Evolutionary conservation across 164 flowering plant species (phyloP), one percentile per base, ranked within the genome.

Genomic region (Platanus orientalis): DNA sequence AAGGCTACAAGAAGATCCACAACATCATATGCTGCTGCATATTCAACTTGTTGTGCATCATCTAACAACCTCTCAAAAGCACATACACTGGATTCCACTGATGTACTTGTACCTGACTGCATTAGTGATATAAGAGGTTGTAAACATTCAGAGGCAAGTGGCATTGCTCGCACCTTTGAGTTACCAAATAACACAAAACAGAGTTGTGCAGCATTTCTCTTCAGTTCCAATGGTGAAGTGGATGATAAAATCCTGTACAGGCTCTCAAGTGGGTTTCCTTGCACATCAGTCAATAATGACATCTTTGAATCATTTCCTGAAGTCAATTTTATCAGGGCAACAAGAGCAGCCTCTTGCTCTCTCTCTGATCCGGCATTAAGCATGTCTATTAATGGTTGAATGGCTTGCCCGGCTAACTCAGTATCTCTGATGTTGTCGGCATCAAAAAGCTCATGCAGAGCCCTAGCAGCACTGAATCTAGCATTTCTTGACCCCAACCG

Each of bases 351-450:
- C 66, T 81, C 79, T 71, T 80, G 87, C 61, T 90, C 97, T 66
- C 79, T 70, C 71, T 80, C 88, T 25, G 83, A 80, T 63, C 84
- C 73, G 29, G 84, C 47, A 71, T 70, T 70, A 58, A 90, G 92
- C 95, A 90, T 88, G 73, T 86, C 92, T 24, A 82, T 73, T 64
- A 90, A 76, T 54, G 95, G 97, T 64, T 83, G 91, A 71, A 85
- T 64, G 14, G 92, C 86, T 51, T 90, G 90, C 65, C 70, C 61
- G 13, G 92, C 88, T 23, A 70, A 69, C 58, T 90, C 97, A 69
- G 85, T 75, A 24, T 85, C 83, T 75, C 87, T 81, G 30, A 88
- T 79, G 64, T 77, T 70, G 54, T 88, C 89, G 65, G 85, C 81
- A 75, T 86, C 83, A 69, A 90, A 90, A 62, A 90, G 85, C 57